Conservation (phyloP, 2,329 filamentous ascomycete genomes). For the Colletotrichum liriopes region DNA sequence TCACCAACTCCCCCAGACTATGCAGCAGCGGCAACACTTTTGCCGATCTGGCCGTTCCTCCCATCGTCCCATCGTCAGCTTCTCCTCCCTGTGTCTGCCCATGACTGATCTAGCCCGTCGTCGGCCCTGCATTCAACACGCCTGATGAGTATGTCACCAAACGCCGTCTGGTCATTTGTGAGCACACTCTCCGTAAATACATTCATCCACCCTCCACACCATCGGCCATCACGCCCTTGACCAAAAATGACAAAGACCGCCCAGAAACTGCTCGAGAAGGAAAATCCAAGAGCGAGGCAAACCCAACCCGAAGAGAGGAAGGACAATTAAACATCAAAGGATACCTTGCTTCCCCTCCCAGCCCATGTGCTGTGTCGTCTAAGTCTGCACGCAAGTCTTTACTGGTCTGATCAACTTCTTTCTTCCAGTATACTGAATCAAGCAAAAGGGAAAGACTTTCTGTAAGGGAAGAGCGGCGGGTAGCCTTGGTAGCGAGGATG, state of each 20-base stretch:
- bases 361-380: conserved; percentile 6
- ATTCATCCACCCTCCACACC: not conserved
- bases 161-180: not conserved
- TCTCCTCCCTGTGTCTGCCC: not conserved
- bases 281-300: conserved; percentile 33
- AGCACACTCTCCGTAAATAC: not conserved
- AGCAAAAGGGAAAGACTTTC: conserved; percentile 26
- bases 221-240: not conserved
- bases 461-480: conserved; percentile 7
- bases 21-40: conserved; percentile 21
- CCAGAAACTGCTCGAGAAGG: conserved; percentile 11
- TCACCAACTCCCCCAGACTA: conserved; percentile 31
- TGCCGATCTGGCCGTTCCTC: conserved; percentile 15
- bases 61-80: conserved; percentile 13
- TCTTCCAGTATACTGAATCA: conserved; percentile 33
- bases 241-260: conserved; percentile 17
- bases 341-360: conserved; percentile 2
- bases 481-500: not conserved
- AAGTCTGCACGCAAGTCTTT: conserved; percentile 29
- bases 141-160: conserved; percentile 9
- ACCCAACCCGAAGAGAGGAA: conserved; percentile 14
- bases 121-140: not conserved
- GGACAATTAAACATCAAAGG: conserved; percentile 28
- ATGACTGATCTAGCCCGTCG: not conserved
- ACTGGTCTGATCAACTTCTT: conserved; percentile 13